A percentile compares a stretch with the other conserved stretches of the same genome.
phyloP scores from a whole-genome alignment of 2,329 filamentous ascomycete species.

The Penicillium corylophilum region DNA sequence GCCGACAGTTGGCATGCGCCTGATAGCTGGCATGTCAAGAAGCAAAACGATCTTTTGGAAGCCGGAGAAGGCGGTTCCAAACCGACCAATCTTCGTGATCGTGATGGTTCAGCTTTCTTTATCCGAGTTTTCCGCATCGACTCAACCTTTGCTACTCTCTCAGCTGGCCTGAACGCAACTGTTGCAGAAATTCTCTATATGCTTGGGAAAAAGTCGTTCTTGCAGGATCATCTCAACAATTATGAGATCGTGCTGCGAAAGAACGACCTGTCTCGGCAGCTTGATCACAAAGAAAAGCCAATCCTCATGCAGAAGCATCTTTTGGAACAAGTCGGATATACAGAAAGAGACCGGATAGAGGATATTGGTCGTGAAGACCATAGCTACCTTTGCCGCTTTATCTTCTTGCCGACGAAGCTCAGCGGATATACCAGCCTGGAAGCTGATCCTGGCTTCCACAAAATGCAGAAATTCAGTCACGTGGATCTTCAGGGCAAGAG shows the following conservation, averaged over 20 bases:
- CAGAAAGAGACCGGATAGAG: slow-evolving; percentile 80
- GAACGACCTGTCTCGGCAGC: slow-evolving; percentile 81
- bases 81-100: slow-evolving; percentile 48
- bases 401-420: slow-evolving; percentile 86
- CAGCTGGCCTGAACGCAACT: slow-evolving; percentile 76
- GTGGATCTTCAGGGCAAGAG: slow-evolving; percentile 89
- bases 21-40: slow-evolving; percentile 93
- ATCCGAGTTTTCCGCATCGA: slow-evolving; percentile 94
- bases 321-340: slow-evolving; percentile 88
- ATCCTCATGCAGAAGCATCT: slow-evolving; percentile 88
- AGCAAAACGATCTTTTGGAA: slow-evolving; percentile 41
- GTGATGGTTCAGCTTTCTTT: slow-evolving; percentile 76
- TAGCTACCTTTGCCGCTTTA: slow-evolving; percentile 93
- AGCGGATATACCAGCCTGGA: slow-evolving; percentile 73
- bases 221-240: slow-evolving; percentile 85
- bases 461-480: slow-evolving; percentile 87
- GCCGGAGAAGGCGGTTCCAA: slow-evolving; percentile 1
- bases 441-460: slow-evolving; percentile 74
- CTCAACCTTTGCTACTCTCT: slow-evolving; percentile 90
- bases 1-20: slow-evolving; percentile 73
- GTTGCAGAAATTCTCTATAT: slow-evolving; percentile 86
- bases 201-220: slow-evolving; percentile 89
- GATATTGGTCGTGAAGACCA: slow-evolving; percentile 96
- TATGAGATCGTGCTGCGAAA: slow-evolving; percentile 96
- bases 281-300: slow-evolving; percentile 75